Evolutionary conservation across 2,329 filamentous ascomycete species (phyloP).

Genomic region (Hortaea werneckii): DNA sequence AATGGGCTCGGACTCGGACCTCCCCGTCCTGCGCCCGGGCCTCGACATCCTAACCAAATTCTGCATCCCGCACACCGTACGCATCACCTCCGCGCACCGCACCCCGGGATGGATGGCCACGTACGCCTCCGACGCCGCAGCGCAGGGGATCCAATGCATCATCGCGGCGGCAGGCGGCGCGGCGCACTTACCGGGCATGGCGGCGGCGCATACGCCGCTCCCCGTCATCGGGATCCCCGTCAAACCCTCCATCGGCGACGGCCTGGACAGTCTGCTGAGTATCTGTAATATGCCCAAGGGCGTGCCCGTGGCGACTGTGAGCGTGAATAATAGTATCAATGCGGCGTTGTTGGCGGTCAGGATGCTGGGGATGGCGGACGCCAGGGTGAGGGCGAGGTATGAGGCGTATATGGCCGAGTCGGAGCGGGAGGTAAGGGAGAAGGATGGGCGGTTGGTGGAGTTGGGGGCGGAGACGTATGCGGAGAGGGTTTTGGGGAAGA

Average conservation of each 20-base stretch:
- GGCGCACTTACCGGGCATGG: conserved; percentile 43
- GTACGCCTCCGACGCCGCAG: conserved; percentile 35
- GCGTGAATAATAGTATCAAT: conserved; percentile 38
- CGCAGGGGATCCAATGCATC: conserved; percentile 33
- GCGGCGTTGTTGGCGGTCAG: conserved; percentile 38
- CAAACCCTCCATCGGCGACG: conserved; percentile 40
- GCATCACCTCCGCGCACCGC: conserved; percentile 64
- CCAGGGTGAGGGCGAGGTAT: conserved; percentile 47
- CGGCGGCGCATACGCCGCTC: conserved; percentile 38
- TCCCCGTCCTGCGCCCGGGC: conserved; percentile 55
- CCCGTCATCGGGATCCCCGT: conserved; percentile 44
- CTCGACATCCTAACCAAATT: conserved; percentile 60
- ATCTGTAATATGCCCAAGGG: conserved; percentile 44
- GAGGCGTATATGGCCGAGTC: conserved; percentile 53
- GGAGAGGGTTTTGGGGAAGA: conserved; percentile 19
- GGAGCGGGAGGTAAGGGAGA: conserved; percentile 53
- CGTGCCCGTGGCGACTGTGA: conserved; percentile 31
- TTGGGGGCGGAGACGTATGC: conserved; percentile 33
- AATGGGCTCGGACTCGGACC: conserved; percentile 75
- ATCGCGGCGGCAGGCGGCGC: conserved; percentile 42
- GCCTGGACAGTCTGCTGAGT: conserved; percentile 40
- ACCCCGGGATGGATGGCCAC: conserved; percentile 39
- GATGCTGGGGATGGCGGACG: conserved; percentile 35
- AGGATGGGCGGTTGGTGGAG: conserved; percentile 48
- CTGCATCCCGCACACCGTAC: conserved; percentile 58